A percentile compares a stretch with the other conserved stretches of the same genome.
Evolutionary conservation across 352 stramenopile species (phyloP).

Genomic region (Globisporangium polare): DNA sequence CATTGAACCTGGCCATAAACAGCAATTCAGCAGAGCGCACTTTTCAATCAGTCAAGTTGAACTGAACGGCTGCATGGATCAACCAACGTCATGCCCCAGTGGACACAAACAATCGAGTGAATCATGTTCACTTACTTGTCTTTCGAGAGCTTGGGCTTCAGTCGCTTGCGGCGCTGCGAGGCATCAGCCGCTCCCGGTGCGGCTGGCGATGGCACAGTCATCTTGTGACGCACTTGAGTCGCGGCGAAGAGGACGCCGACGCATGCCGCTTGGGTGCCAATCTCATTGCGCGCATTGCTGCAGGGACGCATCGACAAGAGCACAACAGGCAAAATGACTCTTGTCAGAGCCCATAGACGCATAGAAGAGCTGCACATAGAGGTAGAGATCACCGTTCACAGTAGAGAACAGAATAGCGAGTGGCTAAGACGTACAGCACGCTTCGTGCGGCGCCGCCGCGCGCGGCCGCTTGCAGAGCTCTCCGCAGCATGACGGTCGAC

Average conservation of each 20-base stretch:
- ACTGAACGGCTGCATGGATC: too few relatives aligned
- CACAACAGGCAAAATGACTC: too few relatives aligned
- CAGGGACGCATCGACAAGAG: background rate
- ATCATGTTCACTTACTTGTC: slow-evolving; percentile 30
- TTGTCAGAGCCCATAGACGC: background rate
- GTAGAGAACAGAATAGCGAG: too few relatives aligned
- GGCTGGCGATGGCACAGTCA: slow-evolving; percentile 28
- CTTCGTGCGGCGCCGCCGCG: background rate
- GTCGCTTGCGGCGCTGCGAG: slow-evolving; percentile 23
- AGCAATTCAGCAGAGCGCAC: background rate
- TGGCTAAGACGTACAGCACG: background rate
- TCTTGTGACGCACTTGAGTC: slow-evolving; percentile 20
- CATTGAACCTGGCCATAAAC: slow-evolving; percentile 37
- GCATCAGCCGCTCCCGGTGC: background rate
- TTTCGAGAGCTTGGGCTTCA: slow-evolving; percentile 49
- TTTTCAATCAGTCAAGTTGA: background rate
- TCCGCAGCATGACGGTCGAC: background rate
- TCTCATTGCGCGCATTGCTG: background rate
- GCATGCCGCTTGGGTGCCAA: background rate
- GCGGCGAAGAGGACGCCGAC: background rate
- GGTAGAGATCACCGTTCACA: background rate
- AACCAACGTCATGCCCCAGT: background rate
- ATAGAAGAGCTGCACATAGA: background rate
- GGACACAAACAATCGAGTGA: background rate
- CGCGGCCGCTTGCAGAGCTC: background rate